Base-by-base conservation (phyloP, 371 early-diverging fungal genomes). In the Apophysomyces ossiformis region DNA sequence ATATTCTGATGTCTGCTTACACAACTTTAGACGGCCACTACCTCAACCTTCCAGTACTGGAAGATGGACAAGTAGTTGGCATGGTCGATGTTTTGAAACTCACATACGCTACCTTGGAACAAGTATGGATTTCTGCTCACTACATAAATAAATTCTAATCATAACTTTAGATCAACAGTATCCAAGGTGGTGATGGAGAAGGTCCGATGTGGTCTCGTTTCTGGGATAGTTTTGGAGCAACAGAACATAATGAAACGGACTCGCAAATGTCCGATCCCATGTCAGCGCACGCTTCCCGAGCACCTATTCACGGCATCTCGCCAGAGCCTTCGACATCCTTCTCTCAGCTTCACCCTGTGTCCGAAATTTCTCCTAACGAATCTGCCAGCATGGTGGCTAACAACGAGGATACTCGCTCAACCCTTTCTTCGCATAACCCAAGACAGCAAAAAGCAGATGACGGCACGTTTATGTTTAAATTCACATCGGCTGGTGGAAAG, bases 41-140 rank as follows among this genome's bases (percentile, higher is more conserved):
- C 75, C 86, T 98, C 46, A 98, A 99, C 76, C 81, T 99, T 57
- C 99, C 99, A 0, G 96, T 99, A 11, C 88, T 97, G 43, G 94
- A 95, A 54, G 89, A 87, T 13, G 83, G 81, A 36, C 88, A 87
- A 54, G 86, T 93, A 64, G 79, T 95, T 12, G 98, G 99, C 16
- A 78, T 98, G 50, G 94, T 97, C 9, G 98, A 98, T 74, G 97
- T 98, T 7, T 85, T 96, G 70, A 91, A 91, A 57, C 82, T 98
- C 65, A 97, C 97, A 16, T 93, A 93, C 67, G 90, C 89, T 13
- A 90, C 90, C 11, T 76, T 92, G 67, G 93, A 92, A 73, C 91
- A 90, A 79, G 82, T 83, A 76, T 73, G 58, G 12, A 6, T 37
- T 15, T 35, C 0, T 1, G 9, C 11, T 21, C 21, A 9, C 21